Evolutionary conservation across 495 filamentous ascomycete genomes (phyloP).

Genomic region (Lophium mytilinum): DNA sequence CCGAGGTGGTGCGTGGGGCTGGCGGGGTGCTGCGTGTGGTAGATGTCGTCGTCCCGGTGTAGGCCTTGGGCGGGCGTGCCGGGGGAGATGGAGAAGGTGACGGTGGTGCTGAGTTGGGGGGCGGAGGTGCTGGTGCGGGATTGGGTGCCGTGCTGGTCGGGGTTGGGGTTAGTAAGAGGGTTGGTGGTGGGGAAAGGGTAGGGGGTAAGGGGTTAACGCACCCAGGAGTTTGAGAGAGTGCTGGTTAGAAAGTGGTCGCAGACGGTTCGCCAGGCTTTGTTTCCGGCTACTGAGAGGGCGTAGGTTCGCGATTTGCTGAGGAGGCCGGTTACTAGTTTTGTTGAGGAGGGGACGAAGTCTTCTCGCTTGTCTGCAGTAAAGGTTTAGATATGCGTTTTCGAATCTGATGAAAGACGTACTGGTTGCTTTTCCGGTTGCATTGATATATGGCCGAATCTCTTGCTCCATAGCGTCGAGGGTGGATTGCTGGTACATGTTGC

Average conservation of each 20-base stretch:
- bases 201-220: neutral
- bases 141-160: neutral
- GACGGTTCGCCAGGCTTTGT: slow-evolving; percentile 25
- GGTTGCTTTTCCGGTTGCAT: slow-evolving; percentile 5
- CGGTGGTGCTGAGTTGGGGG: slow-evolving; percentile 30
- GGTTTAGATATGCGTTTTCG: neutral
- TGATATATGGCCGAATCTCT: slow-evolving; percentile 10
- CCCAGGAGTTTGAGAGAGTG: slow-evolving; percentile 16
- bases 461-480: slow-evolving; percentile 11
- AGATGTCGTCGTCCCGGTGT: slow-evolving; percentile 33
- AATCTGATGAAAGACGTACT: neutral
- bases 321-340: slow-evolving; percentile 29
- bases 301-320: slow-evolving; percentile 27
- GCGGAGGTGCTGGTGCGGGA: slow-evolving; percentile 22
- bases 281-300: slow-evolving; percentile 21
- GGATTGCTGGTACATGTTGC: slow-evolving; percentile 6
- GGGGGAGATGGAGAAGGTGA: slow-evolving; percentile 28
- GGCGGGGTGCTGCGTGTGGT: slow-evolving; percentile 21
- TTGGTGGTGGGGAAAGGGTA: neutral
- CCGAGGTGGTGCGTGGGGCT: slow-evolving; percentile 4
- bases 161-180: neutral
- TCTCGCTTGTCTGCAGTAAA: neutral
- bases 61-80: slow-evolving; percentile 31
- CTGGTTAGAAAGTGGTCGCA: slow-evolving; percentile 28
- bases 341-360: slow-evolving; percentile 30